phyloP scores from a whole-genome alignment of 805 yeast genomes.

The Myxozyma udenii region DNA sequence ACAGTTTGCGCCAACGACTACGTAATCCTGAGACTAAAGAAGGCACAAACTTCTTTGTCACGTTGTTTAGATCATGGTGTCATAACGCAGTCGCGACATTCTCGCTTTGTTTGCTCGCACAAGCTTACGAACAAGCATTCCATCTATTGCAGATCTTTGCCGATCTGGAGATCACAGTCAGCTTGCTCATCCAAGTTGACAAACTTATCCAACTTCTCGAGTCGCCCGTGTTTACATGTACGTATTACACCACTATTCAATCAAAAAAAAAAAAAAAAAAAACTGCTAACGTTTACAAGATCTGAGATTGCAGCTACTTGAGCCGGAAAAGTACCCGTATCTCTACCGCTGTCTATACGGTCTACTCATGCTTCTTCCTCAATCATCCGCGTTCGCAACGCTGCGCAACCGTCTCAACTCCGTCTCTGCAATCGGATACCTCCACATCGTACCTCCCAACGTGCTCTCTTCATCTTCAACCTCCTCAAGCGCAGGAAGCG shows the following conservation, averaged over 20 bases:
- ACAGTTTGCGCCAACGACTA: conserved; percentile 64
- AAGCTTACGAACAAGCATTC: conserved; percentile 83
- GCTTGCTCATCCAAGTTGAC: conserved; percentile 80
- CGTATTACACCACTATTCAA: neutral
- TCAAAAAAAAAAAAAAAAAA: neutral
- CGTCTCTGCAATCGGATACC: conserved; percentile 43
- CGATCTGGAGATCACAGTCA: conserved; percentile 75
- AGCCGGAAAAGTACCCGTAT: conserved; percentile 77
- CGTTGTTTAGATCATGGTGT: conserved; percentile 86
- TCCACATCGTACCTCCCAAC: conserved; percentile 35
- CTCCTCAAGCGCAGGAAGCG: neutral
- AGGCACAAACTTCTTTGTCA: conserved; percentile 67
- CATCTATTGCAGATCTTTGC: conserved; percentile 76
- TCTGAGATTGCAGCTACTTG: conserved; percentile 80
- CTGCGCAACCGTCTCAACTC: conserved; percentile 71
- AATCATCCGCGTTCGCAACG: conserved; percentile 82
- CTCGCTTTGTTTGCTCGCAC: conserved; percentile 78
- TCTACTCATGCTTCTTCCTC: conserved; percentile 88
- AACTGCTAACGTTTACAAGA: conserved; percentile 37
- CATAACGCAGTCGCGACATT: conserved; percentile 85
- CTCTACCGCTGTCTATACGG: conserved; percentile 88
- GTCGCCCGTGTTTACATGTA: conserved; percentile 77
- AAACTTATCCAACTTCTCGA: conserved; percentile 84
- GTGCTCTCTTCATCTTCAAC: conserved; percentile 9
- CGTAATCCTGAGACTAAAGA: conserved; percentile 57